phyloP scores from a whole-genome alignment of 306 rosid species.

The Cucumis melo region DNA sequence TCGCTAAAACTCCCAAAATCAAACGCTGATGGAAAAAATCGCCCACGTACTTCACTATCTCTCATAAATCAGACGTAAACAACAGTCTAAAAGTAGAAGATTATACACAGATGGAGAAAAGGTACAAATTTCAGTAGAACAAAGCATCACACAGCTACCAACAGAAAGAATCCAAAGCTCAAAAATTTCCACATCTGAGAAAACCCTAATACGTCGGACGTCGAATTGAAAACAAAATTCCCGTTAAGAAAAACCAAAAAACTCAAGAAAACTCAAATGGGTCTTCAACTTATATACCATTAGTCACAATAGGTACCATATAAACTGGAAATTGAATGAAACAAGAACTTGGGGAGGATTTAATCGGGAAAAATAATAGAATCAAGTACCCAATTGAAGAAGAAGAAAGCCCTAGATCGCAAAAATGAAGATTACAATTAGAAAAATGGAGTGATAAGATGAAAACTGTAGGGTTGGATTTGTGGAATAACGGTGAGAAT shows the following conservation, averaged over 20 bases:
- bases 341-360: not conserved
- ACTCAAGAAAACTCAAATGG: not conserved
- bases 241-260: not conserved
- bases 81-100: not conserved
- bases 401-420: not conserved
- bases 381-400: not conserved
- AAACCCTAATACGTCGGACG: conserved; percentile 7
- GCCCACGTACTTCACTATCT: not conserved
- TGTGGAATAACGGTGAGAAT: not conserved
- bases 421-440: not conserved
- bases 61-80: not conserved
- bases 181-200: not conserved
- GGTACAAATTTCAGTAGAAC: not conserved
- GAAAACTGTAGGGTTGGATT: not conserved
- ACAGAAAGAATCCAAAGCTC: not conserved
- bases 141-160: not conserved
- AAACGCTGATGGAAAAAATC: not conserved
- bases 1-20: conserved; percentile 3
- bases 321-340: not conserved
- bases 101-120: not conserved
- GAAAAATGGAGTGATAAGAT: not conserved
- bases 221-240: not conserved
- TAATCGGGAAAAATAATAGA: not conserved
- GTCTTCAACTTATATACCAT: not conserved
- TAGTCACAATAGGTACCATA: not conserved